Percentiles rank a stretch among this genome's conserved stretches.
Conservation (phyloP, 2,329 filamentous ascomycete genomes). For the Neopestalotiopsis sp. region DNA sequence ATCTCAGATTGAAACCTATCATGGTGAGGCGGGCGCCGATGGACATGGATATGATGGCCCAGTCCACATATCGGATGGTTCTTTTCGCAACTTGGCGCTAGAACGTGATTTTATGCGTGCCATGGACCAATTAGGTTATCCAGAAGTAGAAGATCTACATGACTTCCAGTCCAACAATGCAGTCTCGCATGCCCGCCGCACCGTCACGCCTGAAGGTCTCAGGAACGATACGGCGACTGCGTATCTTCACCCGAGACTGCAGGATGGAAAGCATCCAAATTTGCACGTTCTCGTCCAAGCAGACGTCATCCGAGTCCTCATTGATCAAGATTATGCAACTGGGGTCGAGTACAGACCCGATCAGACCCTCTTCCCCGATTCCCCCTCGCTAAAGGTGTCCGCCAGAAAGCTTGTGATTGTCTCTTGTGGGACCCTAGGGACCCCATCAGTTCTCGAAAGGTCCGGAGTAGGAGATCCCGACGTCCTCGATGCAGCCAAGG, state of each 20-base stretch:
- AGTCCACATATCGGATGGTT: conserved; percentile 51
- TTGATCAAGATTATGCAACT: conserved; percentile 22
- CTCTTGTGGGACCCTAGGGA: conserved; percentile 44
- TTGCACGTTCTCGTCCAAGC: conserved; percentile 58
- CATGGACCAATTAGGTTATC: no score
- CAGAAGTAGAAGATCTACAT: no score
- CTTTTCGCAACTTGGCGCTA: no score
- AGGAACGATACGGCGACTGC: conserved; percentile 57
- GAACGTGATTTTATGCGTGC: no score
- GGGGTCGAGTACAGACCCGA: conserved; percentile 18
- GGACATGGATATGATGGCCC: conserved; percentile 60
- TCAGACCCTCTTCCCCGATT: conserved; percentile 28
- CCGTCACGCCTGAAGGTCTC: conserved; percentile 33
- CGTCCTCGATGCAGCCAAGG: conserved; percentile 43
- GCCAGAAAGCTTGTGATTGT: conserved; percentile 55
- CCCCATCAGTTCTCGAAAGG: conserved; percentile 53
- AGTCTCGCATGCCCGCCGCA: no score
- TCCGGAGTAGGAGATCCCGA: conserved; percentile 54
- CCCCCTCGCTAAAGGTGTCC: no score
- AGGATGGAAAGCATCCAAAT: conserved; percentile 48
- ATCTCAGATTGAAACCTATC: conserved; percentile 58
- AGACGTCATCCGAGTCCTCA: conserved; percentile 42
- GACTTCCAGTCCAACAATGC: no score
- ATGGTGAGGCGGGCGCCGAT: conserved; percentile 46
- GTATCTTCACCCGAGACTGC: conserved; percentile 56